Percentiles rank a stretch among this genome's conserved stretches.
phyloP scores from a whole-genome alignment of 305 asterid species.

The Withania somnifera region DNA sequence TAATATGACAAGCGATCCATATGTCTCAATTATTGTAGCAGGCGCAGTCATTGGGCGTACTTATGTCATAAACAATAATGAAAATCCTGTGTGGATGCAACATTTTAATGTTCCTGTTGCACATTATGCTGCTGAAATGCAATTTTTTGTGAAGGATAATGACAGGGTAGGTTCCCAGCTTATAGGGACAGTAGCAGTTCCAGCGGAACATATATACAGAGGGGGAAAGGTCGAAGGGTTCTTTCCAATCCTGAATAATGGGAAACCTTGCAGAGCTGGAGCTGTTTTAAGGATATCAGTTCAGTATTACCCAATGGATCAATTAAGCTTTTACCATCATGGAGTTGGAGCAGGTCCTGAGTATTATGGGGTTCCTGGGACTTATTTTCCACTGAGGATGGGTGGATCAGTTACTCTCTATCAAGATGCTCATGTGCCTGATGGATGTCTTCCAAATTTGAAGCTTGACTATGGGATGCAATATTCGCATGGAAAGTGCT shows the following conservation, averaged over 20 bases:
- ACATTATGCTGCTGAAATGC: conserved; percentile 16
- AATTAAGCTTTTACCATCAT: conserved; percentile 9
- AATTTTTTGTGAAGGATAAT: conserved; percentile 12
- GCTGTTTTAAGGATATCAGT: conserved; percentile 11
- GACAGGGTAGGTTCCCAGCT: conserved; percentile 18
- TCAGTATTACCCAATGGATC: conserved; percentile 14
- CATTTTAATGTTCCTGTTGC: conserved; percentile 16
- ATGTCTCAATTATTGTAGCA: conserved; percentile 8
- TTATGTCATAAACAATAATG: conserved; percentile 10
- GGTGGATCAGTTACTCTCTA: conserved; percentile 19
- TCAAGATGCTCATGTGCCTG: conserved; percentile 23
- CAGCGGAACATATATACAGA: conserved; percentile 5
- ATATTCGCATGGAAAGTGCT: conserved; percentile 11
- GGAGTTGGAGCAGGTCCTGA: conserved; percentile 16
- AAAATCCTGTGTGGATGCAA: conserved; percentile 21
- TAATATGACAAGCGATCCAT: conserved; percentile 18
- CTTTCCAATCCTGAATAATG: conserved; percentile 11
- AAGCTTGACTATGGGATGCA: conserved; percentile 5
- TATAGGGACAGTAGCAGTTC: conserved; percentile 15
- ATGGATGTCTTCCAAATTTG: conserved; percentile 8
- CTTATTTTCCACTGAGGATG: conserved; percentile 14
- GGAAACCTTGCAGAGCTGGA: conserved; percentile 18
- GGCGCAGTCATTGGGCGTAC: conserved; percentile 17
- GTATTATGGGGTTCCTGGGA: conserved; percentile 13
- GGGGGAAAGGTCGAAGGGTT: conserved; percentile 11